Evolutionary conservation across 768 basidiomycete species (phyloP).

Genomic region (Boletus rubescentipes): DNA sequence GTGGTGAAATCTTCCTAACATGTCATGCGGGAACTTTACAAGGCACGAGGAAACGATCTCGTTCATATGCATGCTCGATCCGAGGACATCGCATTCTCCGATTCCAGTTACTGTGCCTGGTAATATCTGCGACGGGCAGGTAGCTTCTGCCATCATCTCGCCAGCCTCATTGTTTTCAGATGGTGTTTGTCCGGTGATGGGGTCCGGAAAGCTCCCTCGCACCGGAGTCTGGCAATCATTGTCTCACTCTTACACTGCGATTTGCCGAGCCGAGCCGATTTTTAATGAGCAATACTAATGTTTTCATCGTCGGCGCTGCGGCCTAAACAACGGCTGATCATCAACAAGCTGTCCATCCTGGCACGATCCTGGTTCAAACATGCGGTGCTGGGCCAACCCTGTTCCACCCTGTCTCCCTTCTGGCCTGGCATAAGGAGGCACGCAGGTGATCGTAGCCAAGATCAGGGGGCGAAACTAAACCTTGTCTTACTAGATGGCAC

Average conservation of each 20-base stretch:
- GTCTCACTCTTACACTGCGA: background rate
- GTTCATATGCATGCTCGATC: background rate
- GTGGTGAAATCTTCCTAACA: background rate
- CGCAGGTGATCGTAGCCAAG: background rate
- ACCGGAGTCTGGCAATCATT: background rate
- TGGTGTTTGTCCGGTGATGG: background rate
- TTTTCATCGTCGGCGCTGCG: background rate
- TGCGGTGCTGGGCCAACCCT: background rate
- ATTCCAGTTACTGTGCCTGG: background rate
- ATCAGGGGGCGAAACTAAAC: conserved; percentile 3
- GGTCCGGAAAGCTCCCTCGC: background rate
- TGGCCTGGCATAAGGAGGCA: background rate
- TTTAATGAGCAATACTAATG: background rate
- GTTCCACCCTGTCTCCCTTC: no score
- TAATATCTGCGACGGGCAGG: background rate
- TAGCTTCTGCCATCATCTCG: background rate
- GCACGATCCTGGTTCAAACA: background rate
- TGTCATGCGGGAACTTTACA: background rate
- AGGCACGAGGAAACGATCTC: background rate
- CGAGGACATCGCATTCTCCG: background rate
- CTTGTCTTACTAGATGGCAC: background rate
- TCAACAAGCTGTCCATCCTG: conserved; percentile 7
- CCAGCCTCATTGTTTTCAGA: background rate
- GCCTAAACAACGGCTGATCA: background rate
- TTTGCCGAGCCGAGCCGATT: background rate